phyloP scores from a whole-genome alignment of 192 early-diverging fungal species.

The Radiomyces spectabilis region DNA sequence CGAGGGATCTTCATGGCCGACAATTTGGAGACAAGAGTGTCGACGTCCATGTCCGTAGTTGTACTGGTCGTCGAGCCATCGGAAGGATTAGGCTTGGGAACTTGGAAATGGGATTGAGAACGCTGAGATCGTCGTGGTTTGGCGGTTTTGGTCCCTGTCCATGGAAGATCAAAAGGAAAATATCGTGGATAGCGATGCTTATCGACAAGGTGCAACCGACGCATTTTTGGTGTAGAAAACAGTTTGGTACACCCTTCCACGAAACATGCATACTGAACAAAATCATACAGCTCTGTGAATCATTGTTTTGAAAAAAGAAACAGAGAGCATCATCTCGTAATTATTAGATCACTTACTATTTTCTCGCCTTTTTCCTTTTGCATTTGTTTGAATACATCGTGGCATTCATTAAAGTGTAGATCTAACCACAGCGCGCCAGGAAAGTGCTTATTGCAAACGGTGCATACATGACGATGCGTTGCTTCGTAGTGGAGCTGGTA shows the following conservation, averaged over 20 bases:
- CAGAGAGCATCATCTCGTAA: background rate
- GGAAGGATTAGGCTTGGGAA: no score
- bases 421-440: conserved; percentile 38
- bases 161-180: conserved; percentile 40
- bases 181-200: conserved; percentile 42
- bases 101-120: no score
- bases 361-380: conserved; percentile 40
- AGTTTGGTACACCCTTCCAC: conserved; percentile 38
- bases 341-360: conserved; percentile 26
- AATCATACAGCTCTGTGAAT: background rate
- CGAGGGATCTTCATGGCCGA: background rate
- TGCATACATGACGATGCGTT: conserved; percentile 39
- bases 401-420: conserved; percentile 41
- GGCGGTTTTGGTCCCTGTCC: conserved; percentile 31
- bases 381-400: conserved; percentile 37
- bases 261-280: conserved; percentile 40
- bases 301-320: background rate
- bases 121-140: no score
- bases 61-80: no score
- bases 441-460: conserved; percentile 36
- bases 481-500: conserved; percentile 48
- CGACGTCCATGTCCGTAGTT: background rate
- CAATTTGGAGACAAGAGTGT: background rate
- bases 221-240: conserved; percentile 26
- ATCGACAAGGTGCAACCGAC: conserved; percentile 42